These are phyloP conservation scores for Pelargonium fulgidum DNA, from an alignment of 441 rosid species.

Conservation along the genomic window DNA sequence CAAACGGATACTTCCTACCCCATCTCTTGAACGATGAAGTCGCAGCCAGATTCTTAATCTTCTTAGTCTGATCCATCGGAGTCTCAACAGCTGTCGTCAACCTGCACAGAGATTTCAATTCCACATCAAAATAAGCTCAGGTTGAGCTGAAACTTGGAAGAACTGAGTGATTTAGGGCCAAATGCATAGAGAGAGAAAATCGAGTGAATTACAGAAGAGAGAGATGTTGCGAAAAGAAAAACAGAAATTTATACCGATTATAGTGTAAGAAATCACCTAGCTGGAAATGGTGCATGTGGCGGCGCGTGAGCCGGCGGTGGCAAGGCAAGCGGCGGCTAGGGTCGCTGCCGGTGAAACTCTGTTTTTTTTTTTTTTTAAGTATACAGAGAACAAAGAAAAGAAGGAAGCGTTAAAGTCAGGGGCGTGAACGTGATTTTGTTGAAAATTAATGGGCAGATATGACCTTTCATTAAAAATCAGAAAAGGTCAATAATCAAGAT, in stretches of 20 bases:
- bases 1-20: conserved; percentile 76
- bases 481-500: too few species aligned
- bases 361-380: too few species aligned
- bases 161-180: not conserved
- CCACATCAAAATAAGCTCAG: not conserved
- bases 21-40: conserved; percentile 56
- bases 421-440: too few species aligned
- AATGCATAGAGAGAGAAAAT: not conserved
- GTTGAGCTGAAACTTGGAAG: not conserved
- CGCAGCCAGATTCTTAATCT: conserved; percentile 19
- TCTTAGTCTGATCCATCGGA: conserved; percentile 22
- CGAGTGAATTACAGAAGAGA: not conserved
- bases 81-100: conserved; percentile 39
- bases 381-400: too few species aligned
- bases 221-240: not conserved
- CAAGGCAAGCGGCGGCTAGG: not conserved
- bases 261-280: not conserved
- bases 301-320: not conserved
- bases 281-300: too few species aligned
- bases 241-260: not conserved
- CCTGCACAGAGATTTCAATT: not conserved
- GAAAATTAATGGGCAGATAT: too few species aligned
- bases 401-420: too few species aligned
- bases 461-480: too few species aligned
- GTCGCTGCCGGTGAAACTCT: too few species aligned